Conservation (phyloP, 2,329 filamentous ascomycete genomes). For the Xylaria digitata region DNA sequence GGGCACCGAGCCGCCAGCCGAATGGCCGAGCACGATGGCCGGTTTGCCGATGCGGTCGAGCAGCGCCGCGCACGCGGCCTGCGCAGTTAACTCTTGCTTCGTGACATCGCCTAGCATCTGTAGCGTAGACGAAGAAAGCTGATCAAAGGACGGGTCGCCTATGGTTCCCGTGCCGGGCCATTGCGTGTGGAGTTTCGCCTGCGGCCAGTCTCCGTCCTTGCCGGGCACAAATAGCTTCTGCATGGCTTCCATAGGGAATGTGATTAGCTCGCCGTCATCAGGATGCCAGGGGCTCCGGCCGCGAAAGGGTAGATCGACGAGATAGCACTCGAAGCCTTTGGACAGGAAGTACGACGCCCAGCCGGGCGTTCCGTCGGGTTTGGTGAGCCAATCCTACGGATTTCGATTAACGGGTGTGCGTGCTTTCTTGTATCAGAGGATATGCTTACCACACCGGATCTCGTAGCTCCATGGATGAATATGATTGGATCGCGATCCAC, state of each 20-base stretch:
- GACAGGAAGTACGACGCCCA: constrained; percentile 61
- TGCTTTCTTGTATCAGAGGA: not conserved
- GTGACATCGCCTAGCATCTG: constrained; percentile 51
- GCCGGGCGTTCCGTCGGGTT: constrained; percentile 58
- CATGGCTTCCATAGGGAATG: constrained; percentile 52
- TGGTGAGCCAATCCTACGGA: constrained; percentile 58
- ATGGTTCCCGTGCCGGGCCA: constrained; percentile 56
- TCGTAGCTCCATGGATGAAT: constrained; percentile 57
- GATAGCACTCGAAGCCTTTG: constrained; percentile 60
- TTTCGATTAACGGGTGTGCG: constrained; percentile 1
- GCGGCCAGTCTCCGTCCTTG: constrained; percentile 52
- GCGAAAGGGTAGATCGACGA: constrained; percentile 59
- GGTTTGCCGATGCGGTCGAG: constrained; percentile 57
- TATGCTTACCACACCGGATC: constrained; percentile 54
- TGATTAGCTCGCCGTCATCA: constrained; percentile 34
- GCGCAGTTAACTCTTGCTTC: constrained; percentile 53
- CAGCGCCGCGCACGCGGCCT: constrained; percentile 55
- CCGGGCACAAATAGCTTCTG: constrained; percentile 54
- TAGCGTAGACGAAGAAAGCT: constrained; percentile 55
- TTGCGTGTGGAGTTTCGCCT: constrained; percentile 55
- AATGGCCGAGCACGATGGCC: constrained; percentile 57
- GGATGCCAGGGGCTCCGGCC: constrained; percentile 55
- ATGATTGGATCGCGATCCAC: constrained; percentile 52
- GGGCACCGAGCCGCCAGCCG: constrained; percentile 57
- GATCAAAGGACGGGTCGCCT: constrained; percentile 56